Evolutionary conservation across 1,139 yeast genomes (phyloP).

Genomic region (Sugiyamaella xylanicola): DNA sequence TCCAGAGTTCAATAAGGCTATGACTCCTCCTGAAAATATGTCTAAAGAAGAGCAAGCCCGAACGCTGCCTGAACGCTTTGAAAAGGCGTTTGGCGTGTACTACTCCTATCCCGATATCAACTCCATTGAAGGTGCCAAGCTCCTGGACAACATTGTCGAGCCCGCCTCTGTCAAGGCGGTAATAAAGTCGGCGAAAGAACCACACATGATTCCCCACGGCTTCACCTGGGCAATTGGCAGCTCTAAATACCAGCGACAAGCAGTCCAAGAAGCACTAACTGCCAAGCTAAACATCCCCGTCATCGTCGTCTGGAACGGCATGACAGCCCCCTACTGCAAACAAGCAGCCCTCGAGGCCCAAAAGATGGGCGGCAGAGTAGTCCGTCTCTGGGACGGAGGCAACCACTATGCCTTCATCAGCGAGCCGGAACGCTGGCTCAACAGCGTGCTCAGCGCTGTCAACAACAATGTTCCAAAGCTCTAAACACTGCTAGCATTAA

Average conservation of each 20-base stretch:
- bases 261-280: conserved; percentile 13
- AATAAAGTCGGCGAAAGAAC: not conserved
- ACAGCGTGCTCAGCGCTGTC: not conserved
- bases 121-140: conserved; percentile 12
- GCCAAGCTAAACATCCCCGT: conserved; percentile 8
- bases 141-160: not conserved
- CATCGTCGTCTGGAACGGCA: conserved; percentile 15
- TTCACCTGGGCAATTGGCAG: conserved; percentile 15
- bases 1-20: conserved; percentile 10
- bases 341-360: conserved; percentile 13
- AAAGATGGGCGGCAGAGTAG: conserved; percentile 9
- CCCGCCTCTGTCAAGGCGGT: not conserved
- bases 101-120: conserved; percentile 8
- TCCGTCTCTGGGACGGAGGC: conserved; percentile 13
- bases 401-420: conserved; percentile 14
- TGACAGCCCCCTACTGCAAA: conserved; percentile 18
- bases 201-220: conserved; percentile 15
- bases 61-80: conserved; percentile 5
- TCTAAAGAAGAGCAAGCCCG: conserved; percentile 13
- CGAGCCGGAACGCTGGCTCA: conserved; percentile 12
- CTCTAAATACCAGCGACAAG: conserved; percentile 8
- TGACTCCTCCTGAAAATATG: conserved; percentile 8
- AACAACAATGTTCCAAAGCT: not conserved
- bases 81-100: conserved; percentile 8
- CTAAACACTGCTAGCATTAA: too few species aligned